Percentiles rank a stretch among this genome's conserved stretches.
phyloP scores from a whole-genome alignment of 768 basidiomycete genomes.

The Lentinus brumalis region DNA sequence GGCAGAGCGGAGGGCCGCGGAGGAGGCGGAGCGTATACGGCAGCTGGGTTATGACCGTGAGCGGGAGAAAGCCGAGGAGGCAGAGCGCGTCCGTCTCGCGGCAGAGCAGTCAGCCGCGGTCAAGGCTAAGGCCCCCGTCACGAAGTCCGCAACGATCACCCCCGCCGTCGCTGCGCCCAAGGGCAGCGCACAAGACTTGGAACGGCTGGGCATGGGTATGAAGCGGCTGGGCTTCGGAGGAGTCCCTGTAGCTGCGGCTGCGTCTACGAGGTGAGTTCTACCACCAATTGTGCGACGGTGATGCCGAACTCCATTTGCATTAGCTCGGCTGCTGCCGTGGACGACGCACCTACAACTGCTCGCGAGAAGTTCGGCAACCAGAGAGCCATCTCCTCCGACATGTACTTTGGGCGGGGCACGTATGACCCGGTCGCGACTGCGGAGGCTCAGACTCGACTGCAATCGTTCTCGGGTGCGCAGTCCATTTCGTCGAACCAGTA shows the following conservation, averaged over 20 bases:
- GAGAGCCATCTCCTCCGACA: constrained; percentile 96
- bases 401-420: constrained; percentile 90
- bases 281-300: constrained; percentile 12
- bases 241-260: constrained; percentile 63
- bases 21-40: constrained; percentile 91
- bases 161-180: constrained; percentile 24
- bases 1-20: constrained; percentile 85
- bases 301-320: background rate
- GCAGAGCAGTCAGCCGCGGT: constrained; percentile 46
- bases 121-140: constrained; percentile 14
- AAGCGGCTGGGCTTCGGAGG: constrained; percentile 84
- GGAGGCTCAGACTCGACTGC: constrained; percentile 82
- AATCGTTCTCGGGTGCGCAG: constrained; percentile 87
- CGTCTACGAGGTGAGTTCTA: constrained; percentile 47
- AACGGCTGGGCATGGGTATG: constrained; percentile 68
- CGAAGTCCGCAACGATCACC: constrained; percentile 34
- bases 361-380: constrained; percentile 90
- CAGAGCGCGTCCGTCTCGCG: constrained; percentile 52
- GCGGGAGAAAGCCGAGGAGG: constrained; percentile 82
- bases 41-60: constrained; percentile 90
- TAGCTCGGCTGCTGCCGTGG: constrained; percentile 34
- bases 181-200: constrained; percentile 51
- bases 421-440: constrained; percentile 74
- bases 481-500: constrained; percentile 95
- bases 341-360: constrained; percentile 75